Conservation (phyloP, 2,329 filamentous ascomycete species). For the Pyrenophora tritici-repentis region DNA sequence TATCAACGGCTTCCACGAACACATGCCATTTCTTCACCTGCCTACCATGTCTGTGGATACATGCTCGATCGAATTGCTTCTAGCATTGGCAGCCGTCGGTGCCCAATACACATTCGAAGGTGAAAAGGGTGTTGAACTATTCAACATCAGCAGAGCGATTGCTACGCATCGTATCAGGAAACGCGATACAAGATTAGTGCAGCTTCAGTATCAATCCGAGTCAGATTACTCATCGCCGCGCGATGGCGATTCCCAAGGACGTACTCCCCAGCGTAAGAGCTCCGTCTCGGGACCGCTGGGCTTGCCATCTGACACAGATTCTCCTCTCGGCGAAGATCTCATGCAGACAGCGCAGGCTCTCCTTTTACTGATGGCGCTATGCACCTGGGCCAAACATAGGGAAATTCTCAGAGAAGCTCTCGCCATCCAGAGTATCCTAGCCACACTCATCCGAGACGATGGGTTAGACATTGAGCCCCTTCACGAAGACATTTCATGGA, state of each 20-base stretch:
- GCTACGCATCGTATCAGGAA: conserved; percentile 58
- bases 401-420: conserved; percentile 63
- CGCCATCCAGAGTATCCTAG: conserved; percentile 61
- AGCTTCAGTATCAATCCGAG: conserved; percentile 29
- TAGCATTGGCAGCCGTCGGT: conserved; percentile 70
- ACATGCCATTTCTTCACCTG: conserved; percentile 68
- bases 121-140: conserved; percentile 59
- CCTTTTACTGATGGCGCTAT: conserved; percentile 64
- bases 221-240: conserved; percentile 25
- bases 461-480: conserved; percentile 60
- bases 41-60: conserved; percentile 67
- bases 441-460: conserved; percentile 61
- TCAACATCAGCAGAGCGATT: conserved; percentile 61
- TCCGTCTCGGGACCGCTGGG: conserved; percentile 36
- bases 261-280: conserved; percentile 22
- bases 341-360: conserved; percentile 71
- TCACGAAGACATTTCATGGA: conserved; percentile 59
- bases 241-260: conserved; percentile 14
- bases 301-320: conserved; percentile 30
- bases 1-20: conserved; percentile 67
- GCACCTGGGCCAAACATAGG: conserved; percentile 64
- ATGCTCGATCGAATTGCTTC: conserved; percentile 69
- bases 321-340: conserved; percentile 30
- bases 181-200: conserved; percentile 53
- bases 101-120: conserved; percentile 66